Percentiles rank a stretch among this genome's conserved stretches.
Conservation (phyloP, 2,329 filamentous ascomycete species). For the Colletotrichum spaethianum region DNA sequence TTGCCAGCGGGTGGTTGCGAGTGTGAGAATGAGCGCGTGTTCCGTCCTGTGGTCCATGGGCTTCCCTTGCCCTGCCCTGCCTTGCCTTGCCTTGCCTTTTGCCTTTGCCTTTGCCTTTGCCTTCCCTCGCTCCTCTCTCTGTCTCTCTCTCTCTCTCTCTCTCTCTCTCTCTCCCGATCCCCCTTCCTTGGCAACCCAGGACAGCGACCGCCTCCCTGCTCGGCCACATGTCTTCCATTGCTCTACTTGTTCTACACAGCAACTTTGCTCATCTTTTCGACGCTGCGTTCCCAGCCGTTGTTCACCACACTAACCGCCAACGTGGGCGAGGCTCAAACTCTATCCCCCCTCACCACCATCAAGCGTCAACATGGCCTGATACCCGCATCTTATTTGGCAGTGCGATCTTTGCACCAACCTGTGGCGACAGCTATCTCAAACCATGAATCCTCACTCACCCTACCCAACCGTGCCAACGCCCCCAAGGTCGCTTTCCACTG, state of each 20-base stretch:
- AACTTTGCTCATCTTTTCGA: constrained; percentile 38
- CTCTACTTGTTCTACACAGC: constrained; percentile 16
- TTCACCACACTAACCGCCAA: constrained; percentile 25
- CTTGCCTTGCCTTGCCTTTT: background rate
- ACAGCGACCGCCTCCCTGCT: constrained; percentile 17
- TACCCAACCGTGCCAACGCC: constrained; percentile 1
- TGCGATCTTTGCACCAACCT: constrained; percentile 37
- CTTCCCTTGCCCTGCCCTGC: background rate
- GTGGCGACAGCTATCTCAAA: constrained; percentile 39
- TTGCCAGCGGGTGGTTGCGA: background rate
- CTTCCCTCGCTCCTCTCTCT: background rate
- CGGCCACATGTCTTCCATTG: constrained; percentile 30
- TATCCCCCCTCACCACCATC: constrained; percentile 13
- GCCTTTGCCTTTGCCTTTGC: background rate
- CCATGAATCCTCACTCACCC: constrained; percentile 19
- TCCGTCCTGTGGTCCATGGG: background rate
- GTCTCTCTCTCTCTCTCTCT: background rate
- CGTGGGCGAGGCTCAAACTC: constrained; percentile 29
- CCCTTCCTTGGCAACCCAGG: background rate
- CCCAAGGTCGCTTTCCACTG: background rate
- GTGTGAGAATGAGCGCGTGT: background rate
- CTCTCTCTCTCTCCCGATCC: background rate
- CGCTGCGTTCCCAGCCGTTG: constrained; percentile 29
- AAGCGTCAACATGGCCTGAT: constrained; percentile 34
- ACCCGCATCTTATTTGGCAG: constrained; percentile 38